Evolutionary conservation across 1,284 basidiomycete genomes (phyloP).

Genomic region (Microbotryum intermedium): DNA sequence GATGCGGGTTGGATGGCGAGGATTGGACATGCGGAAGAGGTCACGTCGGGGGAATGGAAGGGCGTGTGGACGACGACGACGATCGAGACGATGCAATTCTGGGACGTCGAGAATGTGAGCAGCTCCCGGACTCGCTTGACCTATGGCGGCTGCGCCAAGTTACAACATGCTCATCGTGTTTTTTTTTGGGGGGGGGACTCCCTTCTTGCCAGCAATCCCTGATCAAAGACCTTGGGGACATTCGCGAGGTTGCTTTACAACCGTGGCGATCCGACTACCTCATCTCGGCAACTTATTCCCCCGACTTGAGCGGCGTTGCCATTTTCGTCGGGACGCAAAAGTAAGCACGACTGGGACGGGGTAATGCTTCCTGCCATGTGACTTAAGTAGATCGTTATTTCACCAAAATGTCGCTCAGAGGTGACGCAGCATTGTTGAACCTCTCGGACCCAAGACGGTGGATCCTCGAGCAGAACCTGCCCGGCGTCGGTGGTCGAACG

Average conservation of each 20-base stretch:
- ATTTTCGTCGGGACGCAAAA: conserved; percentile 25
- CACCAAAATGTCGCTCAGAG: conserved; percentile 3
- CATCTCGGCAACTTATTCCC: conserved; percentile 19
- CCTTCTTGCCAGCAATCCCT: conserved; percentile 11
- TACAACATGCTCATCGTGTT: background rate
- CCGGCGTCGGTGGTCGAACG: conserved; percentile 13
- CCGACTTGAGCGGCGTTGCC: conserved; percentile 25
- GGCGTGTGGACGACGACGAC: conserved; percentile 30
- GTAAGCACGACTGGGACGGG: conserved; percentile 14
- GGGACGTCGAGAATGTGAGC: conserved; percentile 28
- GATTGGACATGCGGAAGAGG: background rate
- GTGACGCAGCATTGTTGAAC: conserved; percentile 29
- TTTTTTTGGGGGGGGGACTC: background rate
- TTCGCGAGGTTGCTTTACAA: conserved; percentile 28
- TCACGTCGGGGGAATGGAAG: conserved; percentile 5
- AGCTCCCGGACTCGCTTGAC: too few species aligned
- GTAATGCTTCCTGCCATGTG: too few species aligned
- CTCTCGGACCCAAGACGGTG: conserved; percentile 19
- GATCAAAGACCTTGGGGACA: conserved; percentile 21
- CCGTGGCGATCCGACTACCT: conserved; percentile 30
- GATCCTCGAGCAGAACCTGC: conserved; percentile 28
- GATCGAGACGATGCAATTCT: conserved; percentile 31
- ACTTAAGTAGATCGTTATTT: too few species aligned
- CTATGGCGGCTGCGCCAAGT: background rate
- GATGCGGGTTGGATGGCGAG: conserved; percentile 30